Base-by-base conservation (phyloP, 2,329 filamentous ascomycete genomes). In the Aspergillus felis region DNA sequence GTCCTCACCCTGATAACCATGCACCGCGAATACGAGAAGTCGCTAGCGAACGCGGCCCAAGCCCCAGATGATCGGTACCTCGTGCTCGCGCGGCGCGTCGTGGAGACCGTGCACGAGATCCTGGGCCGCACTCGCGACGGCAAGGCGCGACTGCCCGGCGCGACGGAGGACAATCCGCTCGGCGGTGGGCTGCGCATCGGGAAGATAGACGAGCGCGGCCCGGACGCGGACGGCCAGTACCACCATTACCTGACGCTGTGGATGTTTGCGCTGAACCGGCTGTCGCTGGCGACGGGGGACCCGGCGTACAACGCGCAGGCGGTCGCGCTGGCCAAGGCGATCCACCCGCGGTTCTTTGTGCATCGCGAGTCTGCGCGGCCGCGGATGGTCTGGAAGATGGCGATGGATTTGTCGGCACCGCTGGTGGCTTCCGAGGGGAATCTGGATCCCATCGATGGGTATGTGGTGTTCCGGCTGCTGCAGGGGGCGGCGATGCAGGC, bases 211-310 rank as follows among this genome's bases (percentile, higher is more conserved):
- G 81, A 74, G 12, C 55, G 59, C 0, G 83, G 83, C 0, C 65
- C 72, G 1, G 82, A 86, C 53, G 75, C 78, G 7, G 84, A 86
- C 66, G 83, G 84, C 2, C 84, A 86, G 66, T 86, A 86, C 58
- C 82, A 85, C 61, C 84, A 86, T 63, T 86, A 86, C 61, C 72
- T 86, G 22, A 85, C 82, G 0, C 65, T 85, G 4, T 87, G 84
- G 84, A 85, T 86, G 82, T 85, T 85, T 65, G 82, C 83, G 1
- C 74, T 86, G 4, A 84, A 84, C 64, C 74, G 84, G 1, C 71
- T 84, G 44, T 74, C 80, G 0, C 59, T 79, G 38, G 82, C 81
- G 2, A 76, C 78, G 0, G 72, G 72, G 0, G 76, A 84, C 24
- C 62, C 67, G 9, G 63, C 58, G 7, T 85, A 79, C 60, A 85